Conservation (phyloP, 805 yeast species). For the Zygosaccharomyces bisporus region DNA sequence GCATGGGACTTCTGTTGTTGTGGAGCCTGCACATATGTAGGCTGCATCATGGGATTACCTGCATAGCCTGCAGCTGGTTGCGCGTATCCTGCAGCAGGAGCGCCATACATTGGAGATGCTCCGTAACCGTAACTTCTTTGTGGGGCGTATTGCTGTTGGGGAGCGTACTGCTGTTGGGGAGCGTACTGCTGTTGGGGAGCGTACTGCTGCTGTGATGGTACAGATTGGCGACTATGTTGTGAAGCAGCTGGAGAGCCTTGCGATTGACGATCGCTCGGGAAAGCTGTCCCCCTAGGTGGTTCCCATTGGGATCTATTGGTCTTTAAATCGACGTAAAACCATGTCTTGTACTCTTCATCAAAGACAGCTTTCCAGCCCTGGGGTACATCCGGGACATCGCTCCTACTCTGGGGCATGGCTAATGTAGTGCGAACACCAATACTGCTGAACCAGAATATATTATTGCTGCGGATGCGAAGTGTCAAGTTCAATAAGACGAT, state of each 20-base stretch:
- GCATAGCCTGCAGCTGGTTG: constrained; percentile 25
- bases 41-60: constrained; percentile 23
- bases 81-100: constrained; percentile 21
- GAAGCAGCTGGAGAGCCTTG: constrained; percentile 36
- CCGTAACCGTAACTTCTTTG: constrained; percentile 13
- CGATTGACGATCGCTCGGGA: constrained; percentile 26
- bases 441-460: no score
- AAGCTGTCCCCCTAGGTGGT: constrained; percentile 59
- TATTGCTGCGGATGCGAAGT: neutral
- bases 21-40: constrained; percentile 27
- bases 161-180: constrained; percentile 21
- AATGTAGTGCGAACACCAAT: neutral
- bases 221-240: constrained; percentile 21
- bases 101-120: constrained; percentile 3
- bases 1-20: constrained; percentile 35
- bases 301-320: constrained; percentile 90
- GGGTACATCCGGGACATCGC: constrained; percentile 52
- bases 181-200: no score
- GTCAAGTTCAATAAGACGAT: neutral
- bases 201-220: constrained; percentile 18
- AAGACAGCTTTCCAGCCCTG: constrained; percentile 71
- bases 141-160: constrained; percentile 25
- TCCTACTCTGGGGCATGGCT: constrained; percentile 27
- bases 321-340: constrained; percentile 74
- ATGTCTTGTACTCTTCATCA: constrained; percentile 65